Evolutionary conservation across 768 basidiomycete species (phyloP).

Genomic region (Mycena polygramma): DNA sequence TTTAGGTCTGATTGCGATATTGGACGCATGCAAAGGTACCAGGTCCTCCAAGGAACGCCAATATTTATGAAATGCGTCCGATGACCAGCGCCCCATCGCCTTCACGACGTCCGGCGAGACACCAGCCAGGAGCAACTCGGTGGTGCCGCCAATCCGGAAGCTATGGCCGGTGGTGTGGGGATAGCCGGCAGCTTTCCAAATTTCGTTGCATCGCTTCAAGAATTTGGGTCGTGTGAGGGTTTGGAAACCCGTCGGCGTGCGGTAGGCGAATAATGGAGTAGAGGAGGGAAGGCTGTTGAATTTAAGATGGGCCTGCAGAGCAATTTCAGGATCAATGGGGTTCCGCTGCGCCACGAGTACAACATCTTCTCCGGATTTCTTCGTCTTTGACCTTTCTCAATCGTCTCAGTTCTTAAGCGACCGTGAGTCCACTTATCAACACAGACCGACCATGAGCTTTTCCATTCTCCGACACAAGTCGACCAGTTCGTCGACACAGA

Average conservation of each 20-base stretch:
- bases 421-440: too few species aligned
- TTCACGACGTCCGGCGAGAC: constrained; percentile 26
- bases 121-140: constrained; percentile 26
- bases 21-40: constrained; percentile 40
- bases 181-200: constrained; percentile 21
- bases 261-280: background rate
- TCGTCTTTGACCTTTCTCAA: too few species aligned
- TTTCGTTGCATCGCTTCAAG: constrained; percentile 26
- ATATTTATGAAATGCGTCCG: constrained; percentile 42
- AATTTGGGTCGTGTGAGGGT: background rate
- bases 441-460: too few species aligned
- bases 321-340: background rate
- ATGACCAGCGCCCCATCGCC: constrained; percentile 31
- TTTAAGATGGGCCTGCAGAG: background rate
- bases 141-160: constrained; percentile 34
- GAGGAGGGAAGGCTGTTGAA: too few species aligned
- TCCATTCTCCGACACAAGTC: too few species aligned
- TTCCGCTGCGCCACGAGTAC: too few species aligned
- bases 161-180: constrained; percentile 27
- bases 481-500: too few species aligned
- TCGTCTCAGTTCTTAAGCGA: too few species aligned
- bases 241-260: background rate
- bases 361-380: too few species aligned
- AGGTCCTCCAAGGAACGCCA: constrained; percentile 37
- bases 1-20: background rate